Evolutionary conservation across 1,284 basidiomycete genomes (phyloP).

Genomic region (Boletellus dicymbophilus): DNA sequence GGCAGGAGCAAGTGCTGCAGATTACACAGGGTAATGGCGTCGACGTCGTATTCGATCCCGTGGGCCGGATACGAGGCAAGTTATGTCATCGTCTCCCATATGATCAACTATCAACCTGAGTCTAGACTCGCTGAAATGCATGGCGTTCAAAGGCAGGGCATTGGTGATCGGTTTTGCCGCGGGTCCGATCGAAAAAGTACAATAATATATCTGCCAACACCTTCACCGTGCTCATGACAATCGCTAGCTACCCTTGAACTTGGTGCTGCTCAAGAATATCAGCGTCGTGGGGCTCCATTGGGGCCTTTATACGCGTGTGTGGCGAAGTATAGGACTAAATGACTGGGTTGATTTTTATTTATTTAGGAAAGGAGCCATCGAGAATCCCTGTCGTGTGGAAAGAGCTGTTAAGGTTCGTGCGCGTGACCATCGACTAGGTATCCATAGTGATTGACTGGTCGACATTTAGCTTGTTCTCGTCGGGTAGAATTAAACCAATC

Average conservation of each 20-base stretch:
- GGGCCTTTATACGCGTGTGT: slow-evolving; percentile 77
- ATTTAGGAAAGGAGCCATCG: slow-evolving; percentile 65
- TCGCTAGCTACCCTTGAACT: slow-evolving; percentile 78
- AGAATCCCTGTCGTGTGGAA: slow-evolving; percentile 75
- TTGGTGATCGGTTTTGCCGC: slow-evolving; percentile 92
- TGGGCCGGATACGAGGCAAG: slow-evolving; percentile 73
- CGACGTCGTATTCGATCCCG: slow-evolving; percentile 90
- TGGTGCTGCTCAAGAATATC: slow-evolving; percentile 88
- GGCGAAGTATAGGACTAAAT: background rate
- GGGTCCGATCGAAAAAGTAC: slow-evolving; percentile 87
- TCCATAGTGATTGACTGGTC: slow-evolving; percentile 2
- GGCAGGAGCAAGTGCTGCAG: slow-evolving; percentile 76
- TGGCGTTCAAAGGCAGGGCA: slow-evolving; percentile 92
- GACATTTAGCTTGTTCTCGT: slow-evolving; percentile 59
- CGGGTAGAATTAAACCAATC: slow-evolving; percentile 70
- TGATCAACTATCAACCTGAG: background rate
- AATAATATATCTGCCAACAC: background rate
- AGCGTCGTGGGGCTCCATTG: slow-evolving; percentile 83
- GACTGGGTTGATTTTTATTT: background rate
- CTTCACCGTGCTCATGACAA: background rate
- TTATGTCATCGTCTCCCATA: background rate
- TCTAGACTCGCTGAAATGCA: slow-evolving; percentile 80
- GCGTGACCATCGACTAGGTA: slow-evolving; percentile 6
- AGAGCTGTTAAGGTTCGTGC: slow-evolving; percentile 69
- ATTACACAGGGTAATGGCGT: slow-evolving; percentile 83